Evolutionary conservation across 140 eudicot genomes (phyloP), one percentile per base, ranked within the genome.

Genomic region (Bidens hawaiensis): DNA sequence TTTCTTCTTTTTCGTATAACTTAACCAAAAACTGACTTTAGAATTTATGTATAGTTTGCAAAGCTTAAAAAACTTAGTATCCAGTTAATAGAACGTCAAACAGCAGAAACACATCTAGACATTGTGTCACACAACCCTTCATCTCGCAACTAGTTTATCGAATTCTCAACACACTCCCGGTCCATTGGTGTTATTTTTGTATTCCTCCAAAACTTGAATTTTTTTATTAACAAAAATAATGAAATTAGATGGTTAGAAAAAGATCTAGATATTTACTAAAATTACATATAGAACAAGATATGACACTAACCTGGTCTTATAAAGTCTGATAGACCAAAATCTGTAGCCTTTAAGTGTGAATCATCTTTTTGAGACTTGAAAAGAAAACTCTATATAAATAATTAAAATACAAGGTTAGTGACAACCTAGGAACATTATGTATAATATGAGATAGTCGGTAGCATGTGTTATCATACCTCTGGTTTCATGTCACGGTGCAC

Each of bases 401-500:
- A 52, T 16, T 41, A 13, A 51, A 4, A 21, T 21, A 41, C 21
- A 18, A 27, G 46, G 36, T 73, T 73, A 73, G 60, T 10, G 21
- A 12, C n/a, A 18, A 21, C 58, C 31, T 30, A 18, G 52, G 45
- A 73, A 60, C 61, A 62, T 33, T 31, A 13, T 19, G 27, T 28
- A 19, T 7, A 25, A n/a, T 22, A 31, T 51, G 55, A 52, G 55
- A 54, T 5, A 1, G 11, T 18, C 0, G 18, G 27, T n/a, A n/a
- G 34, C 28, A 31, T 45, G 43, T 63, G 68, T 64, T 62, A 41
- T 61, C 74, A 46, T 68, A 90, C 95, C 94, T 86, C 97, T 42
- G 97, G 95, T 75, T 90, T 90, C 97, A 90, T 86, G 73, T 90
- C 97, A 69, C 97, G 97, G 75, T 90, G 97, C 22, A 90, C 97